A percentile compares a stretch with the other conserved stretches of the same genome.
phyloP scores from a whole-genome alignment of 2,329 filamentous ascomycete genomes.

The Hymenoscyphus linearis region DNA sequence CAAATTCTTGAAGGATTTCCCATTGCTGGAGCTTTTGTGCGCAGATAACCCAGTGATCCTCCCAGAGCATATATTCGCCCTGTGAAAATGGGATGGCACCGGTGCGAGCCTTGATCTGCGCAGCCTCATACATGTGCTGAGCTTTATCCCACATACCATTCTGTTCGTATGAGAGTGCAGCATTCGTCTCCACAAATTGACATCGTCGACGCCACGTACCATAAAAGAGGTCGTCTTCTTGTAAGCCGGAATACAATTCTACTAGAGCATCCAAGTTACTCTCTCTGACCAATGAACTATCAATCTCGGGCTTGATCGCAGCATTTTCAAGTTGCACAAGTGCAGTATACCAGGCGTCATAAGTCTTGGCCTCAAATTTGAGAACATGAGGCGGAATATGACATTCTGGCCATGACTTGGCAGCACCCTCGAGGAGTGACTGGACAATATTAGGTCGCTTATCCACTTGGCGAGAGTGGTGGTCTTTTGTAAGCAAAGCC shows the following conservation, averaged over 20 bases:
- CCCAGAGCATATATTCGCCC: conserved; percentile 98
- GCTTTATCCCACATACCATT: conserved; percentile 99
- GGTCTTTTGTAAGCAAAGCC: conserved; percentile 88
- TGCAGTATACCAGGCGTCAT: conserved; percentile 96
- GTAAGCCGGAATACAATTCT: conserved; percentile 81
- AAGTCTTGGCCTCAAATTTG: conserved; percentile 90
- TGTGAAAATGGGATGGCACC: conserved; percentile 95
- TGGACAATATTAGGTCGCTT: conserved; percentile 94
- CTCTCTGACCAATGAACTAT: conserved; percentile 79
- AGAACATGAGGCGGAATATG: conserved; percentile 93
- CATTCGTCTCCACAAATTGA: conserved; percentile 96
- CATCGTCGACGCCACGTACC: conserved; percentile 93
- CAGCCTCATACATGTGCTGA: conserved; percentile 91
- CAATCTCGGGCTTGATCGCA: conserved; percentile 71
- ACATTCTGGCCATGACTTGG: conserved; percentile 77
- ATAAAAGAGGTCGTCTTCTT: conserved; percentile 97
- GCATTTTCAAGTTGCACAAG: conserved; percentile 85
- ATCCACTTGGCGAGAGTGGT: conserved; percentile 89
- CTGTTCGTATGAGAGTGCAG: conserved; percentile 94
- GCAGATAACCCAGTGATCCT: conserved; percentile 97
- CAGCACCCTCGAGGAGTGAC: conserved; percentile 81
- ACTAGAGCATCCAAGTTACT: conserved; percentile 95
- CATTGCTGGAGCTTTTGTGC: conserved; percentile 98
- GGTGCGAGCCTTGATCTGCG: conserved; percentile 94
- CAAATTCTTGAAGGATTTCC: conserved; percentile 96